Evolutionary conservation across 257 asterid genomes (phyloP).

Genomic region (Parsonsia alboflavescens): DNA sequence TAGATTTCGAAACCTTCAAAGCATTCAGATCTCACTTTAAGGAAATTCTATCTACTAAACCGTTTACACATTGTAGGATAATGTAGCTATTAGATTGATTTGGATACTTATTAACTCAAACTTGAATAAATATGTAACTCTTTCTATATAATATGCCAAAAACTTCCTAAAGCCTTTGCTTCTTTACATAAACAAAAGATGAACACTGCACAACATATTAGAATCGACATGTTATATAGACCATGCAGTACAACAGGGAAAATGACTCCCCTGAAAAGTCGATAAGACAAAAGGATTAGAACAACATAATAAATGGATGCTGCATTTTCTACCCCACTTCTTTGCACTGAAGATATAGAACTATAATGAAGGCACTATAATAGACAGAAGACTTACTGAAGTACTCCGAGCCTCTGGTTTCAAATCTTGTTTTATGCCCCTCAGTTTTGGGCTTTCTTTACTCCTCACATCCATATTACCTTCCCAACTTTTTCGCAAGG

Average conservation of each 20-base stretch:
- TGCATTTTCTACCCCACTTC: neutral
- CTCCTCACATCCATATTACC: constrained; percentile 75
- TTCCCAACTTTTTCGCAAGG: constrained; percentile 98
- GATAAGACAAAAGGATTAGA: neutral
- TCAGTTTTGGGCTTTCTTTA: constrained; percentile 81
- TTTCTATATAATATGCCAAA: too few relatives aligned
- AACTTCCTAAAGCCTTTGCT: too few relatives aligned
- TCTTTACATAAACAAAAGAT: neutral
- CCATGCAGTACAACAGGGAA: neutral
- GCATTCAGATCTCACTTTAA: neutral
- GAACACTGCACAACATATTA: neutral
- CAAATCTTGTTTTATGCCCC: constrained; percentile 48
- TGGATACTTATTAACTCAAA: too few relatives aligned
- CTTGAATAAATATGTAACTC: too few relatives aligned
- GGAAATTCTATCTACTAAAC: neutral
- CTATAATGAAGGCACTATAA: neutral
- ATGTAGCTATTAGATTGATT: too few relatives aligned
- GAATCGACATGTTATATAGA: neutral
- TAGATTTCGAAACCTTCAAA: neutral
- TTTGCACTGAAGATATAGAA: neutral
- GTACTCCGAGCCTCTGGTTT: constrained; percentile 62
- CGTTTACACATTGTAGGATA: too few relatives aligned
- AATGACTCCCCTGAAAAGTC: neutral
- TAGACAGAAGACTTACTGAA: constrained; percentile 51
- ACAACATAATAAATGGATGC: neutral